Base-by-base conservation (phyloP, 2,329 filamentous ascomycete genomes). In the Fusarium coffeatum region DNA sequence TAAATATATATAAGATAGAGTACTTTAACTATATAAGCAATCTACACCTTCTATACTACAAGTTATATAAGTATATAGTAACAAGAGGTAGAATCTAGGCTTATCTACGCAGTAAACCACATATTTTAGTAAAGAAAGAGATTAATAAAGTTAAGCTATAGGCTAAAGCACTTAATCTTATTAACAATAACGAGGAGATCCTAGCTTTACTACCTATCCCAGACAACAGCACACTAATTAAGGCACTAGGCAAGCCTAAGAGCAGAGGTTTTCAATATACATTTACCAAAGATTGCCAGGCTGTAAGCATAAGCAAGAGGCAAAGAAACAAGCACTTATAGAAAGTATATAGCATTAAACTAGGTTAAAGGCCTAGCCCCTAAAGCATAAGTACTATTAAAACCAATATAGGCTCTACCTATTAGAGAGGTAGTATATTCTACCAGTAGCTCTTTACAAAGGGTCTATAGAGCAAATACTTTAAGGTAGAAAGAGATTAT, bases 51-150 rank as follows among this genome's bases (percentile, higher is more conserved):
- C 25, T 55, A n/a, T 55, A 12, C 37, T 55, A n/a, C 8, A 55
- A 45, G 50, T 22, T 22, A 55, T 55, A n/a, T 16, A 55, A 55
- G 37, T 55, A 55, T 55, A 55, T 55, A 15, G 37, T 55, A 55
- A 55, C 18, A 13, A 55, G 18, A 55, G 28, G 50, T 55, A 55
- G n/a, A 16, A 15, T 55, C 6, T 16, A 45, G 27, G 40, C 50
- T 45, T 20, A 55, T 55, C 18, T 55, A n/a, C 18, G 10, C n/a
- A 55, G 22, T 55, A 32, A 7, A 45, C 37, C 8, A 55, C 13
- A 55, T 18, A 15, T 10, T 18, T 15, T 55, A 4, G 12, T 55
- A 2, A 55, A 55, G 37, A 55, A 45, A 18, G 50, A 55, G 25
- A 55, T 43, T 16, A n/a, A 55, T 15, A 43, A 43, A 43, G 41